Conservation (phyloP, 257 asterid genomes). For the Solanum ossicruentum region DNA sequence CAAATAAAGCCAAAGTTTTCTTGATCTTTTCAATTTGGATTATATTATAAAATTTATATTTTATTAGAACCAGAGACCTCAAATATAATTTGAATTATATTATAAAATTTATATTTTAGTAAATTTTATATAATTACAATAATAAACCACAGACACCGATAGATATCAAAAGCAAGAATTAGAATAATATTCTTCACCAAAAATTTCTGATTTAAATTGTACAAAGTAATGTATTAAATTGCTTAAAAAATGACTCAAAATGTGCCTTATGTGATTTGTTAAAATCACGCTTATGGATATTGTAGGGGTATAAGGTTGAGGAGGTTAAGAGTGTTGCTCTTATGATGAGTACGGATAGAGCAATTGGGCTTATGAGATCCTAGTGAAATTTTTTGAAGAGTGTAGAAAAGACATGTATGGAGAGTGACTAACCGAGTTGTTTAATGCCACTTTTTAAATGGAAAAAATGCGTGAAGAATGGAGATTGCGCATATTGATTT, state of each 20-base stretch:
- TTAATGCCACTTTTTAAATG: not conserved
- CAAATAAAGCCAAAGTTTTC: too few species aligned
- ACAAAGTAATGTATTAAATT: not conserved
- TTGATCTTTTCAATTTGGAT: too few species aligned
- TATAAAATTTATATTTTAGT: too few species aligned
- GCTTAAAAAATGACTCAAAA: not conserved
- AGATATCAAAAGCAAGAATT: too few species aligned
- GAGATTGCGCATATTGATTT: not conserved
- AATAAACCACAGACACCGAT: too few species aligned
- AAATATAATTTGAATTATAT: too few species aligned
- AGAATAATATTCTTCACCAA: too few species aligned
- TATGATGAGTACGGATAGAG: not conserved
- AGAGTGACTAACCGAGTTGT: not conserved
- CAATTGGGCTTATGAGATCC: not conserved
- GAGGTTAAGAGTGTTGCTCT: not conserved
- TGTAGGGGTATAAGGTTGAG: not conserved
- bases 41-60: too few species aligned
- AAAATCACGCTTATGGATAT: not conserved
- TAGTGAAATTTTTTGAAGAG: not conserved
- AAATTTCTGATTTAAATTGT: not conserved
- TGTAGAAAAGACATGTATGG: not conserved
- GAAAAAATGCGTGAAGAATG: not conserved
- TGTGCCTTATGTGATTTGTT: too few species aligned
- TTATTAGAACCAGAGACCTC: too few species aligned
- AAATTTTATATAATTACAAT: too few species aligned